Evolutionary conservation across 768 basidiomycete genomes (phyloP), one percentile per base, ranked within the genome.

Genomic region (Cystofilobasidium ferigula): DNA sequence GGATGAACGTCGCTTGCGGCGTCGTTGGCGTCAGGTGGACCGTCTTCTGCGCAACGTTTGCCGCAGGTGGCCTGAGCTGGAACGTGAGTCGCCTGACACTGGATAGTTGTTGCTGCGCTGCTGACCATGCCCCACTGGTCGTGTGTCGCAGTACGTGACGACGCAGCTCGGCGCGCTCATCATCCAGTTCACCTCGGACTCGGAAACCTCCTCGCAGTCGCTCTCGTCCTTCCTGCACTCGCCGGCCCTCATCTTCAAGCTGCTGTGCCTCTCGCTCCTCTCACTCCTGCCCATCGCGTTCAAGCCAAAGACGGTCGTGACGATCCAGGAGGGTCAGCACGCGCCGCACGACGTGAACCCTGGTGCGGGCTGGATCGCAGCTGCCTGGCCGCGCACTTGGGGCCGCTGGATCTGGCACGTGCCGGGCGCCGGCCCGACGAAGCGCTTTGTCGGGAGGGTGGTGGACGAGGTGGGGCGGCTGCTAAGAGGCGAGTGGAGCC

Each of bases 1-100:
- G 89, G 67, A 90, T 97, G 80, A 97, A 97, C 75, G 87, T 97
- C 65, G 92, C 92, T 53, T 94, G 87, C 76, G 92, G 92, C 60
- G 89, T 94, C 32, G 88, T 87, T 71, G 86, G 87, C 38, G 89
- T 97, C 20, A 78, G 72, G 30, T 73, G 73, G 73, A 67, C 70
- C 40, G 72, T 71, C 1, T 77, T 77, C 62, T 73, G 74, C 69
- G 64, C 74, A 20, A 77, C 76, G 10, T 76, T 75, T 8, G 75
- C 75, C 14, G 76, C 73, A 14, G 76, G 76, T n/a, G 73, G 72
- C 40, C 73, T 76, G 5, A 72, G 71, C 56, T 77, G 76, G 76
- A 74, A 70, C 47, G 67, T 63, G 59, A 28, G 47, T 57, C 36
- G 14, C 28, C 51, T 3, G n/a, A n/a, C n/a, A n/a, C n/a, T n/a